Percentiles rank a stretch among this genome's conserved stretches.
Conservation (phyloP, 257 asterid genomes). For the Nicotiana undulata region DNA sequence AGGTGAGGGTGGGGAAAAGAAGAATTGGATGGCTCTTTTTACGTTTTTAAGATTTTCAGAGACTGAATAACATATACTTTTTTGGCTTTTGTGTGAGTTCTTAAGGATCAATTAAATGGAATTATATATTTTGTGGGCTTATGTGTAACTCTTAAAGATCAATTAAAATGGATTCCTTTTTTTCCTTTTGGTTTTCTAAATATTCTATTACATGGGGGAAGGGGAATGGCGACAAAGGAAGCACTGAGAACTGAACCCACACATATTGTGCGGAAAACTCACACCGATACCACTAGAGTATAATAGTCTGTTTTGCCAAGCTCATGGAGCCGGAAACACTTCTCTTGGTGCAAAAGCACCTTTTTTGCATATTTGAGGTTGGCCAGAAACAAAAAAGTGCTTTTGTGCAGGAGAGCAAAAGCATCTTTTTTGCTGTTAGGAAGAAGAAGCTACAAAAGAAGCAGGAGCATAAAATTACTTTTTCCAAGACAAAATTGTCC, state of each 20-base stretch:
- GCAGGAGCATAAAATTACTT: too few species aligned
- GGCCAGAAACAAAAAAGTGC: too few species aligned
- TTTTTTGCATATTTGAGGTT: too few species aligned
- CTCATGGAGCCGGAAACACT: too few species aligned
- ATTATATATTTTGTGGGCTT: background rate
- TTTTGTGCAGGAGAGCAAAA: too few species aligned
- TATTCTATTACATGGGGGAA: background rate
- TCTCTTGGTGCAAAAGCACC: too few species aligned
- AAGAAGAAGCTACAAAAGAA: too few species aligned
- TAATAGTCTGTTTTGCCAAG: too few species aligned
- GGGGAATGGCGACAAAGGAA: background rate
- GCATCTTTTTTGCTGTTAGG: too few species aligned
- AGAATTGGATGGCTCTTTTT: background rate
- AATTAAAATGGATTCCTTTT: background rate
- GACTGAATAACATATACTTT: background rate
- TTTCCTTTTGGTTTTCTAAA: background rate
- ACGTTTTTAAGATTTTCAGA: background rate
- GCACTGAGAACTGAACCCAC: background rate
- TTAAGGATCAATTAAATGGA: background rate
- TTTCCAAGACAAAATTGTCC: too few species aligned
- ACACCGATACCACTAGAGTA: background rate
- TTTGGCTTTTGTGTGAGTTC: background rate
- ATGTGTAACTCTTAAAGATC: background rate
- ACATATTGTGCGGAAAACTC: background rate
- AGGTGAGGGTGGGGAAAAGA: background rate